Evolutionary conservation across 2,329 filamentous ascomycete genomes (phyloP), one percentile per base, ranked within the genome.

Genomic region (Blastomyces emzantsi): DNA sequence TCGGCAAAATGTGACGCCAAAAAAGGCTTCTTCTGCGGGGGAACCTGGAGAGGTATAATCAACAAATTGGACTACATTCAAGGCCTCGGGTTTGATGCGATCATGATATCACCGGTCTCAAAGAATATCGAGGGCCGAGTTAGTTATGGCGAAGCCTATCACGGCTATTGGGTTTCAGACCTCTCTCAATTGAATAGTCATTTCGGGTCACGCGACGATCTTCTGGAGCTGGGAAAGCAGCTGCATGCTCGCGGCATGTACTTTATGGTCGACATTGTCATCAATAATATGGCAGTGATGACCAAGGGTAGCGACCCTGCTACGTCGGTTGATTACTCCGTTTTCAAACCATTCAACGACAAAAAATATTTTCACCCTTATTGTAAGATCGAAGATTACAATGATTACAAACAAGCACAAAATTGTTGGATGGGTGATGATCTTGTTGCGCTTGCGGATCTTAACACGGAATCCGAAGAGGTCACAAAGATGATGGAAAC

Each of bases 301-400:
- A 58, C 68, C 68, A 5, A 57, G 75, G 47, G 74, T 30, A 82
- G 82, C 13, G 78, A 82, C 74, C 82, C 33, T 76, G 15, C 25
- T 43, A 64, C 67, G 39, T 74, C 76, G 4, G 79, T 86, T 49
- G 80, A 86, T 71, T 87, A 86, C 69, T 77, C 75, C 64, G 69
- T 74, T 19, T 80, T 82, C 55, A 74, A 78, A 28, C 81, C 83
- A 8, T 84, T 87, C 69, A 81, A 87, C 71, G 74, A 82, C 36
- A 64, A 78, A 22, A 79, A 78, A 30, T 86, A 86, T 68, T 90
- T 84, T 74, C 86, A 90, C 70, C 55, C 80, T 1, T 83, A 81
- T 69, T 89, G 87, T 73, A 69, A 70, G 2, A 78, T 84, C 61
- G 28, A 60, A 33, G 70, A 87, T 71, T 87, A 85, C 73, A 70